Evolutionary conservation across 345 rosid species (phyloP).

Genomic region (Lenwebbia sp.): DNA sequence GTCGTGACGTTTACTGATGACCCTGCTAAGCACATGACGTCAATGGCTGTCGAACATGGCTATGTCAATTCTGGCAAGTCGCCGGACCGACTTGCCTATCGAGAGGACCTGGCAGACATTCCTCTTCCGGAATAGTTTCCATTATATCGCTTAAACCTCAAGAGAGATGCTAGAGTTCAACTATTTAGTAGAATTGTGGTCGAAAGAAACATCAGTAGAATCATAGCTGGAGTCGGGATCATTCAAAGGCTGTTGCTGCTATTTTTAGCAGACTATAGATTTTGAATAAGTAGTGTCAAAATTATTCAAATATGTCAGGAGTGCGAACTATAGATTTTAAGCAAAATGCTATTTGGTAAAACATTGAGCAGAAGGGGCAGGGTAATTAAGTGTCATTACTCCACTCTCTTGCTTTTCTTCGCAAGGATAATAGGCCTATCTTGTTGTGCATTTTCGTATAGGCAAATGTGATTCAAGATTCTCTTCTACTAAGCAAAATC

Average conservation of each 20-base stretch:
- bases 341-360: neutral
- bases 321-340: neutral
- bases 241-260: too few species aligned
- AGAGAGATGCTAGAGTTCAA: too few species aligned
- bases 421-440: neutral
- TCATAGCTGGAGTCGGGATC: too few species aligned
- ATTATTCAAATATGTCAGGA: neutral
- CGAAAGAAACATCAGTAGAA: too few species aligned
- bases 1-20: conserved; percentile 17
- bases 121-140: conserved; percentile 17
- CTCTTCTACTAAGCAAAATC: neutral
- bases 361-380: neutral
- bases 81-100: neutral
- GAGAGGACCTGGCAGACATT: conserved; percentile 36
- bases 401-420: neutral
- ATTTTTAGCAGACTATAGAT: too few species aligned
- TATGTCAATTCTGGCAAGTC: too few species aligned
- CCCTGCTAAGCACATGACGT: conserved; percentile 6
- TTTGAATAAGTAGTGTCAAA: neutral
- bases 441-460: neutral
- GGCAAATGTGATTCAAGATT: neutral
- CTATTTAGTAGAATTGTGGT: too few species aligned
- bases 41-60: neutral
- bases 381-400: neutral
- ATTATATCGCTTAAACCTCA: too few species aligned